Conservation (phyloP, 257 asterid species). For the Salvia rosmarinus region DNA sequence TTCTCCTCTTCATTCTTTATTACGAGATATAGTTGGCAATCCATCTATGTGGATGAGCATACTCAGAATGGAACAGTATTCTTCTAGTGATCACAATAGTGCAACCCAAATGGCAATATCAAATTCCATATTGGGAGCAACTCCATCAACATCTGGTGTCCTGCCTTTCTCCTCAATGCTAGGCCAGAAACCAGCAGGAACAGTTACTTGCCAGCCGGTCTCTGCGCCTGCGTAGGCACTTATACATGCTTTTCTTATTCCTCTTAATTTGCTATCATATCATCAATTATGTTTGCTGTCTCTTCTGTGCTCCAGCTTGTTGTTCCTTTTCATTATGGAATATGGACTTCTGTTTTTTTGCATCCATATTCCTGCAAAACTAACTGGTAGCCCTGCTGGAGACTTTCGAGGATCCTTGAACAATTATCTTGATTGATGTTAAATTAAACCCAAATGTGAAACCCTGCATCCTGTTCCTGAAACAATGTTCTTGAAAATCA, state of each 20-base stretch:
- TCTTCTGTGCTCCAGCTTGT: slow-evolving; percentile 8
- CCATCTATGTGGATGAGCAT: slow-evolving; percentile 79
- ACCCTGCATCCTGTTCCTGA: slow-evolving; percentile 14
- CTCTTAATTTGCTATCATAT: background rate
- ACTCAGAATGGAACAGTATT: slow-evolving; percentile 66
- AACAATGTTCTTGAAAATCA: slow-evolving; percentile 19
- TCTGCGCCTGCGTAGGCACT: slow-evolving; percentile 58
- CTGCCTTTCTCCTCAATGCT: slow-evolving; percentile 41
- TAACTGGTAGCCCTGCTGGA: background rate
- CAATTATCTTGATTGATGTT: slow-evolving; percentile 19
- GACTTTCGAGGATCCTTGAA: background rate
- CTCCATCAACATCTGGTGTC: slow-evolving; percentile 45
- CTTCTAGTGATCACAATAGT: slow-evolving; percentile 52
- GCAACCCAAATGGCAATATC: slow-evolving; percentile 42
- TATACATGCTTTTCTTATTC: slow-evolving; percentile 5
- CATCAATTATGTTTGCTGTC: background rate
- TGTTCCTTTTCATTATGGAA: background rate
- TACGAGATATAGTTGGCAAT: slow-evolving; percentile 72
- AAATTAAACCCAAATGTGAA: slow-evolving; percentile 6
- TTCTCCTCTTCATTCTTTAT: slow-evolving; percentile 60
- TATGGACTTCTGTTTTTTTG: slow-evolving; percentile 3
- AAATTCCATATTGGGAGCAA: slow-evolving; percentile 54
- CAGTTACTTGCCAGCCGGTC: slow-evolving; percentile 48
- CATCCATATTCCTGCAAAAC: background rate
- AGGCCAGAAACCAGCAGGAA: slow-evolving; percentile 56